phyloP scores from a whole-genome alignment of 1,284 basidiomycete genomes.

The Trametes sp. region DNA sequence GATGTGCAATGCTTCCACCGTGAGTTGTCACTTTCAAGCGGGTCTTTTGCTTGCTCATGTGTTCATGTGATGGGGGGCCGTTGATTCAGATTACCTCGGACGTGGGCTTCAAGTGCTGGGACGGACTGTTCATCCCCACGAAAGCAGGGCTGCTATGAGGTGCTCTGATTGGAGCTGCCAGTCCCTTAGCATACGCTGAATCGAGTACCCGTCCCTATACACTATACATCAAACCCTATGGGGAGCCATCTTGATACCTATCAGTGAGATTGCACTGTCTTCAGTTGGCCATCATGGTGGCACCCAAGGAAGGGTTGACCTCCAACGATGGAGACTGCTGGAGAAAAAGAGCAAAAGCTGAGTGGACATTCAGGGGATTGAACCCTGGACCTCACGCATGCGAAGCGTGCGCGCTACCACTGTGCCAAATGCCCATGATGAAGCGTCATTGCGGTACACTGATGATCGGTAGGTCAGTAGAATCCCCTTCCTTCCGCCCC shows the following conservation, averaged over 20 bases:
- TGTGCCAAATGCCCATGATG: conserved; percentile 24
- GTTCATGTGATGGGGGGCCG: neutral
- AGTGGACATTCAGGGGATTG: conserved; percentile 21
- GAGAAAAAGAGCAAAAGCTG: conserved; percentile 7
- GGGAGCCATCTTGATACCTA: too few species aligned
- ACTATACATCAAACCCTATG: too few species aligned
- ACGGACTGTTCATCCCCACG: conserved; percentile 53
- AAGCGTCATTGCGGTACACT: too few species aligned
- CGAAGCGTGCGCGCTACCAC: conserved; percentile 24
- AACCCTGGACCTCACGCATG: conserved; percentile 25
- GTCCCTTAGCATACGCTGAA: too few species aligned
- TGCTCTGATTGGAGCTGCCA: too few species aligned
- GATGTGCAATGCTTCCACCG: conserved; percentile 62
- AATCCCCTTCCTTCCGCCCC: too few species aligned
- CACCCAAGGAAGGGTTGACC: too few species aligned
- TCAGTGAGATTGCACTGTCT: too few species aligned
- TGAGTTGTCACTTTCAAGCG: conserved; percentile 36
- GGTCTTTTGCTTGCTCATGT: neutral
- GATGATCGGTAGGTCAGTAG: too few species aligned
- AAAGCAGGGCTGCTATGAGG: too few species aligned
- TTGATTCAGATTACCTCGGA: conserved; percentile 52
- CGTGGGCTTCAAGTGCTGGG: conserved; percentile 63
- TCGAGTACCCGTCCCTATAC: too few species aligned
- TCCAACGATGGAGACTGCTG: neutral
- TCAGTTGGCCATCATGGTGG: too few species aligned